phyloP scores from a whole-genome alignment of 2,329 filamentous ascomycete species.

The Tolypocladium pustulatum region DNA sequence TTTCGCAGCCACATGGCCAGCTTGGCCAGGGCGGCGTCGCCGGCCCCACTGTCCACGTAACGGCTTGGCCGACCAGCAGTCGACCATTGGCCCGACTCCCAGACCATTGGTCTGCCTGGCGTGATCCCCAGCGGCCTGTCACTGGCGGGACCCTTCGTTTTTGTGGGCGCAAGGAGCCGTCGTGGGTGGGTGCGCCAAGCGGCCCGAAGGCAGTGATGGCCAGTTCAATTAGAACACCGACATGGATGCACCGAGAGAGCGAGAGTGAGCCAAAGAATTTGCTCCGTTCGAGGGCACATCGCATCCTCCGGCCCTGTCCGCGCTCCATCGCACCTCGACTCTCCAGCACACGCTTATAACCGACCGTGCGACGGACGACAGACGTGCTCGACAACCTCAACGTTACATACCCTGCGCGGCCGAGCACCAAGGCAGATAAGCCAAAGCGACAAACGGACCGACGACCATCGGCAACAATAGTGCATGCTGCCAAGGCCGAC shows the following conservation, averaged over 20 bases:
- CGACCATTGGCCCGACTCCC: neutral
- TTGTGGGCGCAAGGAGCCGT: neutral
- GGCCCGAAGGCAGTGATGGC: neutral
- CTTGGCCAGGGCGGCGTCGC: neutral
- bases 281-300: neutral
- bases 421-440: neutral
- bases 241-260: neutral
- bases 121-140: neutral
- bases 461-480: neutral
- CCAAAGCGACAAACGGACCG: neutral
- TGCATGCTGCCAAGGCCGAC: neutral
- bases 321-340: neutral
- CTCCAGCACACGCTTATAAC: neutral
- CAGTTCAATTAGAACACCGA: neutral
- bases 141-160: neutral
- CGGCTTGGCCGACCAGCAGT: neutral
- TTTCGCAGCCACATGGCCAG: neutral
- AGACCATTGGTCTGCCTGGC: neutral
- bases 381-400: neutral
- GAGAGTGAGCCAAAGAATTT: neutral
- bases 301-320: neutral
- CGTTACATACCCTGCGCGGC: neutral
- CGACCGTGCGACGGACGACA: neutral
- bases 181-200: neutral
- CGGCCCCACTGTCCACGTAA: slow-evolving; percentile 1